Evolutionary conservation across 2,329 filamentous ascomycete genomes (phyloP).

Genomic region (Acarospora socialis): DNA sequence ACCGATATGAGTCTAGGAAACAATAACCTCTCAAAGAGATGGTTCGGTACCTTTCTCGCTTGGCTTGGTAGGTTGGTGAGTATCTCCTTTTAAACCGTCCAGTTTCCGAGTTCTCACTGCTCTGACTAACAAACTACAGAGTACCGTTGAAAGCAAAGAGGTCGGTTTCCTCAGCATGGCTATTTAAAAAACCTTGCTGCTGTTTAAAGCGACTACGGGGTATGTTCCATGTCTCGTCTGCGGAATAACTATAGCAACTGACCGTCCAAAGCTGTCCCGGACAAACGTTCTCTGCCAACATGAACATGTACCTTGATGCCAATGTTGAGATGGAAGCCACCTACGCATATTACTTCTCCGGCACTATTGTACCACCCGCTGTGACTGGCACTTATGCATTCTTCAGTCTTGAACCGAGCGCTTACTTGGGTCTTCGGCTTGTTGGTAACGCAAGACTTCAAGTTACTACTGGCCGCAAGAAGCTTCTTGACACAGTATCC

Average conservation of each 20-base stretch:
- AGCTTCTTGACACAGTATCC: slow-evolving; percentile 15
- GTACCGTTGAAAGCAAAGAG: slow-evolving; percentile 6
- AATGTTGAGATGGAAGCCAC: slow-evolving; percentile 14
- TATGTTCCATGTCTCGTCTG: slow-evolving; percentile 1
- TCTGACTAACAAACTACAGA: no score
- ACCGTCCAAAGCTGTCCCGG: slow-evolving; percentile 8
- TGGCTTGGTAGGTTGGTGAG: slow-evolving; percentile 6
- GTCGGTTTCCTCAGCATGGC: slow-evolving; percentile 6
- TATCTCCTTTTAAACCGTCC: no score
- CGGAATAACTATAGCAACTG: background rate
- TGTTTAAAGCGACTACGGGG: slow-evolving; percentile 3
- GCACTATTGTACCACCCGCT: slow-evolving; percentile 14
- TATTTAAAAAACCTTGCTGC: slow-evolving; percentile 2
- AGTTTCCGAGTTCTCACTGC: background rate
- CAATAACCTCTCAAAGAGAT: slow-evolving; percentile 4
- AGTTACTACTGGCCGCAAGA: slow-evolving; percentile 10
- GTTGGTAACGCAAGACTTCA: slow-evolving; percentile 12
- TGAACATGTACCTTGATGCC: slow-evolving; percentile 12
- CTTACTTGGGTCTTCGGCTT: slow-evolving; percentile 7
- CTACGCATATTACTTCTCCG: slow-evolving; percentile 17
- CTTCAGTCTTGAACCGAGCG: slow-evolving; percentile 8
- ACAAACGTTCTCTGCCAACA: slow-evolving; percentile 7
- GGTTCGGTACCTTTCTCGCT: slow-evolving; percentile 5
- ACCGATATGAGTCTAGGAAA: slow-evolving; percentile 1
- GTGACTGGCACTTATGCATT: slow-evolving; percentile 9